Percentiles rank a stretch among this genome's conserved stretches.
Conservation (phyloP, 345 rosid species). For the Populus deltoides region DNA sequence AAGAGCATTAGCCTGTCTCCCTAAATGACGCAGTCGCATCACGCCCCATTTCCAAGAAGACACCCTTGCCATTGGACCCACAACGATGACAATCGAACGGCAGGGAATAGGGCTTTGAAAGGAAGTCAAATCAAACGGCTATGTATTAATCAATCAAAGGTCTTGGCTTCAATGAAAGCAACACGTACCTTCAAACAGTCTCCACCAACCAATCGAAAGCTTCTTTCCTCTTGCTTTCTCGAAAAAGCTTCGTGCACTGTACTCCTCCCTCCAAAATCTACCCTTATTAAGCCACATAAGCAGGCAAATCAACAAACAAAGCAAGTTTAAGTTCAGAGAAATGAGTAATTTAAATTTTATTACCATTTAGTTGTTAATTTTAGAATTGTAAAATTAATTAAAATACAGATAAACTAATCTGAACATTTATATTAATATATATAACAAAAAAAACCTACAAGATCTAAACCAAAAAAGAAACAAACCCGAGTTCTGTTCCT, state of each 20-base stretch:
- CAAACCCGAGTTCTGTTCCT: neutral
- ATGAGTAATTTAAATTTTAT: too few species aligned
- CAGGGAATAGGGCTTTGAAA: conserved; percentile 5
- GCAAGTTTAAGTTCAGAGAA: too few species aligned
- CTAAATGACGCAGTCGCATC: conserved; percentile 28
- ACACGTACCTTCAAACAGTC: conserved; percentile 12
- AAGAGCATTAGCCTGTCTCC: conserved; percentile 20
- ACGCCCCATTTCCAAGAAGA: conserved; percentile 27
- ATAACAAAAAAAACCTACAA: neutral
- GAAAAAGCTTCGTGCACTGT: conserved; percentile 13
- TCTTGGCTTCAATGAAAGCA: conserved; percentile 9
- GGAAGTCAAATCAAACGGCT: conserved; percentile 16
- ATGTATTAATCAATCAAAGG: neutral
- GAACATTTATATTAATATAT: neutral
- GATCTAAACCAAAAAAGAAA: too few species aligned
- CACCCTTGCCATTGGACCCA: neutral
- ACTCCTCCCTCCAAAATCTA: neutral
- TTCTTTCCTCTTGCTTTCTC: conserved; percentile 10
- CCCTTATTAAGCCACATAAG: neutral
- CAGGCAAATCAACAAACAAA: neutral
- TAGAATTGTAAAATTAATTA: too few species aligned
- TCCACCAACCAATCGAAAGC: conserved; percentile 16
- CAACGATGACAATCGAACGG: conserved; percentile 25
- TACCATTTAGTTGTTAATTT: too few species aligned
- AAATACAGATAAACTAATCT: too few species aligned